These are phyloP conservation scores for Alternaria solani DNA, from an alignment of 2,329 filamentous ascomycete species.

Conservation along the genomic window DNA sequence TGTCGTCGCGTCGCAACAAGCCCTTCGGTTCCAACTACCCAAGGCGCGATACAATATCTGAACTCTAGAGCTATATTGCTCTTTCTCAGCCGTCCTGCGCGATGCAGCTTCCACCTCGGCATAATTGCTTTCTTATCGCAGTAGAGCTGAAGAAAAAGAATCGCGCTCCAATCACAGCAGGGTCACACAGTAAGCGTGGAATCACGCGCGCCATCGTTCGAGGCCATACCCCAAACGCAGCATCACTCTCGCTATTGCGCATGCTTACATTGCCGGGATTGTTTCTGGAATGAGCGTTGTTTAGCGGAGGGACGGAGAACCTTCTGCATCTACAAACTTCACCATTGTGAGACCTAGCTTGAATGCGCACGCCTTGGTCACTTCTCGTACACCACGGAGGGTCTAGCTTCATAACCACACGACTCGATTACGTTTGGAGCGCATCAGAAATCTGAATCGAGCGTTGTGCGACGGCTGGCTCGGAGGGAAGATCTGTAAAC, in stretches of 20 bases:
- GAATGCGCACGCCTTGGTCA: not conserved
- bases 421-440: not conserved
- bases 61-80: not conserved
- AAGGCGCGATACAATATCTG: not conserved
- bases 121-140: constrained; percentile 5
- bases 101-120: not conserved
- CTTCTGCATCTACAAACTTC: not conserved
- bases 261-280: not conserved
- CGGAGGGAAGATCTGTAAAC: not conserved
- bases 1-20: constrained; percentile 7
- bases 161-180: constrained; percentile 4
- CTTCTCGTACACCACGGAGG: not conserved
- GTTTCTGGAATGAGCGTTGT: not conserved
- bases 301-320: not conserved
- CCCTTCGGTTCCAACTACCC: not conserved
- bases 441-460: not conserved
- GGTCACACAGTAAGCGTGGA: not conserved
- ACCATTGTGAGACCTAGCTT: not conserved
- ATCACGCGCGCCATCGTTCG: constrained; percentile 1
- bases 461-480: not conserved
- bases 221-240: not conserved
- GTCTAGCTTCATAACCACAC: not conserved
- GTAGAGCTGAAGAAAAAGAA: constrained; percentile 3
- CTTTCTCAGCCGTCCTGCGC: not conserved
- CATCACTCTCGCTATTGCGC: not conserved